phyloP scores from a whole-genome alignment of 140 eudicot genomes.

The Anethum foeniculum region DNA sequence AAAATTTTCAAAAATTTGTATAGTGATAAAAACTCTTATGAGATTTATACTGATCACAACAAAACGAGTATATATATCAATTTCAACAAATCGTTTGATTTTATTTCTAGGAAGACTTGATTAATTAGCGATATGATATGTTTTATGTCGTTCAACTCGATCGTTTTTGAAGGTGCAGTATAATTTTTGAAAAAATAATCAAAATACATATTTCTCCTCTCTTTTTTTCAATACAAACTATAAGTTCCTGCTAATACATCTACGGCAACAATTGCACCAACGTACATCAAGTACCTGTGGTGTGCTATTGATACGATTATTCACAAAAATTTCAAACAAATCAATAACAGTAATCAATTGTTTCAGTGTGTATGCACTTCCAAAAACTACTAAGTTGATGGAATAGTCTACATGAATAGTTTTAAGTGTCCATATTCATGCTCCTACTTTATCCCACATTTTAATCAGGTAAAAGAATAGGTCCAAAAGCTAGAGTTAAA shows the following conservation, averaged over 20 bases:
- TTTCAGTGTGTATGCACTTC: neutral
- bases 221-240: too few relatives aligned
- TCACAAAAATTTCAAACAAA: neutral
- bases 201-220: too few relatives aligned
- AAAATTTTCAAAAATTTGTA: too few relatives aligned
- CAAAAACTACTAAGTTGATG: neutral
- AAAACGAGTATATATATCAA: too few relatives aligned
- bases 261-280: neutral
- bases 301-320: neutral
- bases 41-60: too few relatives aligned
- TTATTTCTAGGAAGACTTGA: too few relatives aligned
- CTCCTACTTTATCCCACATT: neutral
- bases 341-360: neutral
- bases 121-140: too few relatives aligned
- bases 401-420: neutral
- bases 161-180: too few relatives aligned
- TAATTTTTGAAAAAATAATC: too few relatives aligned
- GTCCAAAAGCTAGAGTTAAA: slow-evolving; percentile 1
- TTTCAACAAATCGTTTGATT: too few relatives aligned
- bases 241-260: neutral
- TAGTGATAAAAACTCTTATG: too few relatives aligned
- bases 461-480: neutral
- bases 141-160: too few relatives aligned
- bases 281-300: neutral
- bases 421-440: neutral